Evolutionary conservation across 352 stramenopile genomes (phyloP).

Genomic region (Phytophthora kernoviae): DNA sequence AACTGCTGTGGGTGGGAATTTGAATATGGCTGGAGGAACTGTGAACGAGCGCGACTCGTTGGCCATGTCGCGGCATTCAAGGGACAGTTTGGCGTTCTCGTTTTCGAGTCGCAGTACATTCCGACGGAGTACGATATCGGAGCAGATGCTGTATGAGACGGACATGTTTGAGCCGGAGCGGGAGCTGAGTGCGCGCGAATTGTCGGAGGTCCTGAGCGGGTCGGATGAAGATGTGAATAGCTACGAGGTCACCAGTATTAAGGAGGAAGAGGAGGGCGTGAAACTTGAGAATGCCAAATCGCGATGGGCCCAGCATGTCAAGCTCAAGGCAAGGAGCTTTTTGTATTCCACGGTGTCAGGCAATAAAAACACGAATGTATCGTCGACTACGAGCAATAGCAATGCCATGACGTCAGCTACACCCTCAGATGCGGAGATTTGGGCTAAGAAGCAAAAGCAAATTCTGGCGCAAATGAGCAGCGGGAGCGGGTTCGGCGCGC

Average conservation of each 20-base stretch:
- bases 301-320: slow-evolving; percentile 86
- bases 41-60: slow-evolving; percentile 41
- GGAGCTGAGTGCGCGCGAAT: slow-evolving; percentile 69
- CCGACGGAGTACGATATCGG: slow-evolving; percentile 77
- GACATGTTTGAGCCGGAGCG: slow-evolving; percentile 85
- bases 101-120: slow-evolving; percentile 85
- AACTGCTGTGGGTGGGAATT: slow-evolving; percentile 22
- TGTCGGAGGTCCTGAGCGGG: slow-evolving; percentile 76
- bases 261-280: slow-evolving; percentile 81
- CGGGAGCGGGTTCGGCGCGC: slow-evolving; percentile 19
- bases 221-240: slow-evolving; percentile 66
- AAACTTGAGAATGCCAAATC: slow-evolving; percentile 86
- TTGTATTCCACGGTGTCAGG: slow-evolving; percentile 61
- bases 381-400: slow-evolving; percentile 12
- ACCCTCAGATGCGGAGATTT: slow-evolving; percentile 61
- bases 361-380: slow-evolving; percentile 29
- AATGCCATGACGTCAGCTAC: slow-evolving; percentile 34
- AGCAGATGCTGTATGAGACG: slow-evolving; percentile 86
- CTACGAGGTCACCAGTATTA: slow-evolving; percentile 86
- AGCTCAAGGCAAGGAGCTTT: slow-evolving; percentile 83
- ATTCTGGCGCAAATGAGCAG: slow-evolving; percentile 61
- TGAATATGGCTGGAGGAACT: slow-evolving; percentile 8
- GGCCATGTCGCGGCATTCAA: slow-evolving; percentile 38
- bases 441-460: slow-evolving; percentile 77
- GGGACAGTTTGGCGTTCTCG: slow-evolving; percentile 63